These are phyloP conservation scores for Aureobasidium sp. DNA, from an alignment of 2,329 filamentous ascomycete species.

Conservation along the genomic window DNA sequence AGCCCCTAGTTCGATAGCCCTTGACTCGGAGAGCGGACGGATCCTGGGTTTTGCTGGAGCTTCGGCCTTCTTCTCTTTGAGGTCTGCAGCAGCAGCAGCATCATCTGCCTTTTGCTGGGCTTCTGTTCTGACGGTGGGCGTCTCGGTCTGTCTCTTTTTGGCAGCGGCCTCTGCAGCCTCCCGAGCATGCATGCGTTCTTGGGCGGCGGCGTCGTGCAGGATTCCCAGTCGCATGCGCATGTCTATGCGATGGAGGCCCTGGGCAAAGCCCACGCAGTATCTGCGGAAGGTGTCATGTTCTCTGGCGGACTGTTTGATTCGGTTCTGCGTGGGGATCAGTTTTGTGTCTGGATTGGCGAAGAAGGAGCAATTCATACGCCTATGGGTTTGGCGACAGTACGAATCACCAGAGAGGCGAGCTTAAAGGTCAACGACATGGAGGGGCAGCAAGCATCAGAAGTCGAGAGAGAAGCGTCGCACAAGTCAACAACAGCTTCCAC, in stretches of 20 bases:
- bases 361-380: slow-evolving; percentile 40
- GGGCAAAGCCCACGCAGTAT: slow-evolving; percentile 53
- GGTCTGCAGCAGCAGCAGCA: slow-evolving; percentile 36
- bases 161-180: slow-evolving; percentile 48
- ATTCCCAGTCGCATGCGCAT: slow-evolving; percentile 60
- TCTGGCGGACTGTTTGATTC: slow-evolving; percentile 58
- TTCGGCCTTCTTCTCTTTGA: slow-evolving; percentile 35
- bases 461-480: neutral
- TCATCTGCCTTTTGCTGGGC: slow-evolving; percentile 50
- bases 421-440: slow-evolving; percentile 58
- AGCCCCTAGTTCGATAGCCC: slow-evolving; percentile 60
- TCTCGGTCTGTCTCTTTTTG: slow-evolving; percentile 36
- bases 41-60: slow-evolving; percentile 43
- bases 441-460: slow-evolving; percentile 1
- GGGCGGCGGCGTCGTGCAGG: slow-evolving; percentile 51
- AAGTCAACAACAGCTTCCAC: neutral
- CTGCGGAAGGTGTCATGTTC: slow-evolving; percentile 59
- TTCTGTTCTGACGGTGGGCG: slow-evolving; percentile 54
- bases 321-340: slow-evolving; percentile 40
- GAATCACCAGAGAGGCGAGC: slow-evolving; percentile 54
- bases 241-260: slow-evolving; percentile 55
- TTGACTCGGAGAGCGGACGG: slow-evolving; percentile 55
- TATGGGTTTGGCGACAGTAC: slow-evolving; percentile 59
- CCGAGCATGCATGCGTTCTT: slow-evolving; percentile 42
- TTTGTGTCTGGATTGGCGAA: neutral